These are phyloP conservation scores for Zygosaccharomyces lentus DNA, from an alignment of 805 yeast species.

Conservation along the genomic window DNA sequence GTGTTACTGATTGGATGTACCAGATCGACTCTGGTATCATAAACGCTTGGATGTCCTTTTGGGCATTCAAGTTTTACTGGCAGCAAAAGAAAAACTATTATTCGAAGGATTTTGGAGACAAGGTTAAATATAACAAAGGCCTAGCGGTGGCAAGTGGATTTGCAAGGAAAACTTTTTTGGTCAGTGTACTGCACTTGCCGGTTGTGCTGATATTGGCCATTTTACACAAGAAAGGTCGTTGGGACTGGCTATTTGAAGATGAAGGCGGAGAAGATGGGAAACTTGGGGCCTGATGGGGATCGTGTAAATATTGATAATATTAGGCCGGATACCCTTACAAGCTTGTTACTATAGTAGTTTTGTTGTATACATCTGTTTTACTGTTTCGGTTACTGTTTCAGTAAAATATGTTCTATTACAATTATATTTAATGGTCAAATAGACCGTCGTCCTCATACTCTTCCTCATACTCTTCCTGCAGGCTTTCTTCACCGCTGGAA, in stretches of 20 bases:
- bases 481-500: slow-evolving; percentile 27
- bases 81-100: slow-evolving; percentile 67
- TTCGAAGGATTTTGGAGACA: slow-evolving; percentile 32
- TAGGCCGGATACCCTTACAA: slow-evolving; percentile 6
- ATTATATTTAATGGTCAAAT: slow-evolving; percentile 43
- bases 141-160: slow-evolving; percentile 54
- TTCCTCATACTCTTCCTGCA: slow-evolving; percentile 36
- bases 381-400: no score
- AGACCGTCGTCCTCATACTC: slow-evolving; percentile 53
- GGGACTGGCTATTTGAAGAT: slow-evolving; percentile 64
- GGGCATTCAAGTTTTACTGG: slow-evolving; percentile 79
- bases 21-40: slow-evolving; percentile 74
- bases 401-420: slow-evolving; percentile 1
- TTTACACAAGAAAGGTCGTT: slow-evolving; percentile 91
- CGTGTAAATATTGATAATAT: slow-evolving; percentile 11
- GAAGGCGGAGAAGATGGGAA: slow-evolving; percentile 16
- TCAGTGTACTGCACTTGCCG: slow-evolving; percentile 91
- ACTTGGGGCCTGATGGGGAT: slow-evolving; percentile 5
- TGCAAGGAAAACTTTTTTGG: slow-evolving; percentile 89
- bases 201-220: slow-evolving; percentile 85
- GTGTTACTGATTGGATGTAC: slow-evolving; percentile 78
- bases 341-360: slow-evolving; percentile 1
- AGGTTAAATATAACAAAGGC: slow-evolving; percentile 45
- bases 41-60: slow-evolving; percentile 80
- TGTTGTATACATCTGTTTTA: background rate